A percentile compares a stretch with the other conserved stretches of the same genome.
phyloP scores from a whole-genome alignment of 2,329 filamentous ascomycete species.

The Cercospora sp. region DNA sequence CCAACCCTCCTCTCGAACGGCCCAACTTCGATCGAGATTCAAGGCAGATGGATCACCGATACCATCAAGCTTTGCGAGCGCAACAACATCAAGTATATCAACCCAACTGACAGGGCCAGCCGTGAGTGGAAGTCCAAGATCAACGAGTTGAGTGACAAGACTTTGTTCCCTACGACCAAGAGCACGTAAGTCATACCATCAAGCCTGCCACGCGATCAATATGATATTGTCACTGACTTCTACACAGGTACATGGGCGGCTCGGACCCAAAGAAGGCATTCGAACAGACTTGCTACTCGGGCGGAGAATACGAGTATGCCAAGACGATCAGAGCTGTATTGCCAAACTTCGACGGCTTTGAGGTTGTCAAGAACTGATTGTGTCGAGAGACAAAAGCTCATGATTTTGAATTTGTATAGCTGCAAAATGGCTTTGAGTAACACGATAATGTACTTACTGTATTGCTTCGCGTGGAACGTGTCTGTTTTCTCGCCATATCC shows the following conservation, averaged over 20 bases:
- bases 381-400: background rate
- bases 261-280: conserved; percentile 31
- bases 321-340: conserved; percentile 34
- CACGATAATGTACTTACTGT: background rate
- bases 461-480: background rate
- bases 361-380: conserved; percentile 23
- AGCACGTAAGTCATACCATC: conserved; percentile 35
- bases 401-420: background rate
- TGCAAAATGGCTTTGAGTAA: background rate
- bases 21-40: conserved; percentile 44
- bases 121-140: conserved; percentile 37
- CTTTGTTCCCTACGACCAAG: conserved; percentile 36
- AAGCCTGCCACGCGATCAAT: no score
- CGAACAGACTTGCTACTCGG: conserved; percentile 36
- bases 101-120: conserved; percentile 34
- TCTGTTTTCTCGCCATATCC: background rate
- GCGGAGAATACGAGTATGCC: conserved; percentile 32
- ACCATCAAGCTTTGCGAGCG: conserved; percentile 31
- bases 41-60: conserved; percentile 43
- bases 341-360: conserved; percentile 30
- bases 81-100: conserved; percentile 35
- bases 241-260: conserved; percentile 25
- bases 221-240: background rate
- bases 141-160: conserved; percentile 31
- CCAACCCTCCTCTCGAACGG: conserved; percentile 47